A percentile compares a stretch with the other conserved stretches of the same genome.
These are phyloP conservation scores for Triticum urartu DNA, from an alignment of 176 grass and related monocot species.

Conservation along the genomic window DNA sequence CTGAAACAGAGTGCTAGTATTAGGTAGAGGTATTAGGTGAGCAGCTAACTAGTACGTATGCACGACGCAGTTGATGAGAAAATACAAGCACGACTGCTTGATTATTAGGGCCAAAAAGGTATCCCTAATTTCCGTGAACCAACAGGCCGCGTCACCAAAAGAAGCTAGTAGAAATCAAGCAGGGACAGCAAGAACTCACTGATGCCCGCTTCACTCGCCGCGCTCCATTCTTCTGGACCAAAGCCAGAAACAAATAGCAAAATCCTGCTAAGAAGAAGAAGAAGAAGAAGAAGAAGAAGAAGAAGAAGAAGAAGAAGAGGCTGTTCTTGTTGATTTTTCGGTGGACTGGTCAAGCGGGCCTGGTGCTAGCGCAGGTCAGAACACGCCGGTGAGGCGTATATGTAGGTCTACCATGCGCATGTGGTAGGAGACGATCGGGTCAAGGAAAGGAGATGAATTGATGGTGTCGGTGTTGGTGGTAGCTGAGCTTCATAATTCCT, in stretches of 20 bases:
- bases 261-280: not conserved
- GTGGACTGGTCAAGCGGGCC: not conserved
- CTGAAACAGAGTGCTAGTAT: not conserved
- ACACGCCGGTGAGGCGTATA: not conserved
- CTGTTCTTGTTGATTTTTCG: not conserved
- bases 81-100: not conserved
- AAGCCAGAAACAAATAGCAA: not conserved
- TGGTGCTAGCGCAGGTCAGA: not conserved
- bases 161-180: not conserved
- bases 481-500: conserved; percentile 1
- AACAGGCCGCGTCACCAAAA: too few relatives aligned
- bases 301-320: not conserved
- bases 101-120: too few relatives aligned
- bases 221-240: not conserved
- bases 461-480: not conserved
- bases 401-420: not conserved
- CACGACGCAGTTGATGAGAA: not conserved
- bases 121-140: not conserved
- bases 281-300: not conserved
- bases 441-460: conserved; percentile 17
- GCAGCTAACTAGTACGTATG: not conserved
- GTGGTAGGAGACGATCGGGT: conserved; percentile 33
- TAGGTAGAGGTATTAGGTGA: too few relatives aligned
- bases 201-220: not conserved
- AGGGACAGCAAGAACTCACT: conserved; percentile 11